Evolutionary conservation across 495 filamentous ascomycete genomes (phyloP).

Genomic region (Letharia columbiana): DNA sequence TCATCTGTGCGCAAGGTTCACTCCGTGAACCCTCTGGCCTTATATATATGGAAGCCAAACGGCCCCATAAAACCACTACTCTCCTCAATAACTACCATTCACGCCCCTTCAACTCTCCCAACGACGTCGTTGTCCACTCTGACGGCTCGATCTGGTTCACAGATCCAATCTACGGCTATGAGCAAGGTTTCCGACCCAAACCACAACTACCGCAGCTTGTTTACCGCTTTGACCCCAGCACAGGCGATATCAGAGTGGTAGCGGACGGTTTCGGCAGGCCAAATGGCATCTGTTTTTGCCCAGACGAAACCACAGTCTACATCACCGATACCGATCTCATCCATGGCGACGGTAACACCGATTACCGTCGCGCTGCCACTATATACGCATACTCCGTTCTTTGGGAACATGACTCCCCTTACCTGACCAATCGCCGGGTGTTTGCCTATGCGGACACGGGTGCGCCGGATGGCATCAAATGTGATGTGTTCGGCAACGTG

Average conservation of each 20-base stretch:
- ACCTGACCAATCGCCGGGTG: slow-evolving; percentile 42
- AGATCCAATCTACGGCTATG: slow-evolving; percentile 43
- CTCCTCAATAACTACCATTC: slow-evolving; percentile 38
- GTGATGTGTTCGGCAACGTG: slow-evolving; percentile 37
- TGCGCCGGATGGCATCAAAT: slow-evolving; percentile 47
- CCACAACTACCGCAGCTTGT: slow-evolving; percentile 41
- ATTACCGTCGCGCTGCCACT: slow-evolving; percentile 22
- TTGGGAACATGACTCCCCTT: slow-evolving; percentile 27
- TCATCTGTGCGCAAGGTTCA: slow-evolving; percentile 48
- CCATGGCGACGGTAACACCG: slow-evolving; percentile 32
- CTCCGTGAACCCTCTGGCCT: slow-evolving; percentile 41
- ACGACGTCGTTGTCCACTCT: slow-evolving; percentile 37
- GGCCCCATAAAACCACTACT: slow-evolving; percentile 31
- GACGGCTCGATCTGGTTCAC: slow-evolving; percentile 49
- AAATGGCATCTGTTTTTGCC: slow-evolving; percentile 42
- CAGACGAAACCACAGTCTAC: slow-evolving; percentile 41
- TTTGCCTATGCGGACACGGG: slow-evolving; percentile 51
- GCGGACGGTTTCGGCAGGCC: slow-evolving; percentile 43
- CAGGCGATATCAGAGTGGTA: slow-evolving; percentile 39
- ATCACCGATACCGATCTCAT: slow-evolving; percentile 39
- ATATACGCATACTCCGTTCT: slow-evolving; percentile 25
- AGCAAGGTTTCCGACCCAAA: slow-evolving; percentile 37
- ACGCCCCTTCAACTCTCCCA: slow-evolving; percentile 39
- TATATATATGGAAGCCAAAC: slow-evolving; percentile 32
- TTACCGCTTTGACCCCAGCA: slow-evolving; percentile 45